A percentile compares a stretch with the other conserved stretches of the same genome.
These are phyloP conservation scores for Curvularia eragrostidis DNA, from an alignment of 2,329 filamentous ascomycete species.

Conservation along the genomic window DNA sequence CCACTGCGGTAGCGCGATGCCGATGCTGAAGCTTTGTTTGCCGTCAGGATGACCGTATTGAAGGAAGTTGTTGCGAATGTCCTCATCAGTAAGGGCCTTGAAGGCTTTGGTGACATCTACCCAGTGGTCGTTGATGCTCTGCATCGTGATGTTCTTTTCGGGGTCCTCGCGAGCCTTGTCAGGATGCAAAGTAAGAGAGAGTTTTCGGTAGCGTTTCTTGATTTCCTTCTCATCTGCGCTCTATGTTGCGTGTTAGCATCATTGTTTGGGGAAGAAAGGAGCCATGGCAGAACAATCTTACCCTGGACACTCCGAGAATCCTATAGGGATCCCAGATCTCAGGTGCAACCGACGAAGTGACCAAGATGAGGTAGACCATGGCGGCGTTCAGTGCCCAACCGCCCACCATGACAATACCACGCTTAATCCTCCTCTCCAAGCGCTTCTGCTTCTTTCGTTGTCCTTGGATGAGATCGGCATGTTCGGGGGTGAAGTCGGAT, in stretches of 20 bases:
- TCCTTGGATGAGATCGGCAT: conserved; percentile 82
- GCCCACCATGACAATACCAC: conserved; percentile 73
- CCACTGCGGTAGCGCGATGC: conserved; percentile 91
- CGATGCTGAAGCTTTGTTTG: conserved; percentile 97
- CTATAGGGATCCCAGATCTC: conserved; percentile 98
- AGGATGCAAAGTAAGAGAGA: conserved; percentile 87
- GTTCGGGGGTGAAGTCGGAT: conserved; percentile 78
- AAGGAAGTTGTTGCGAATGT: conserved; percentile 94
- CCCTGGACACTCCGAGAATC: conserved; percentile 84
- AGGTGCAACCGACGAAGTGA: conserved; percentile 72
- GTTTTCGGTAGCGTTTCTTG: conserved; percentile 85
- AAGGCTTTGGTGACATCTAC: conserved; percentile 98
- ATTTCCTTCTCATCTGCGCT: conserved; percentile 87
- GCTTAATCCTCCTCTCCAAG: conserved; percentile 87
- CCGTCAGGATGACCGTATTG: conserved; percentile 96
- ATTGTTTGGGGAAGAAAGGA: conserved; percentile 6
- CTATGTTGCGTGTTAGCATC: conserved; percentile 53
- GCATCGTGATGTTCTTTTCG: conserved; percentile 85
- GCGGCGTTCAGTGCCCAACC: conserved; percentile 86
- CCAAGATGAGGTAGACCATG: conserved; percentile 90
- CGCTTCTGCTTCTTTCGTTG: conserved; percentile 87
- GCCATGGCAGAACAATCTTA: conserved; percentile 50
- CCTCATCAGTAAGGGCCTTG: conserved; percentile 96
- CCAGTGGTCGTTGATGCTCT: conserved; percentile 84
- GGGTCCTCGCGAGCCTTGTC: conserved; percentile 88